Evolutionary conservation across 441 rosid genomes (phyloP), one percentile per base, ranked within the genome.

Genomic region (Breynia disticha): DNA sequence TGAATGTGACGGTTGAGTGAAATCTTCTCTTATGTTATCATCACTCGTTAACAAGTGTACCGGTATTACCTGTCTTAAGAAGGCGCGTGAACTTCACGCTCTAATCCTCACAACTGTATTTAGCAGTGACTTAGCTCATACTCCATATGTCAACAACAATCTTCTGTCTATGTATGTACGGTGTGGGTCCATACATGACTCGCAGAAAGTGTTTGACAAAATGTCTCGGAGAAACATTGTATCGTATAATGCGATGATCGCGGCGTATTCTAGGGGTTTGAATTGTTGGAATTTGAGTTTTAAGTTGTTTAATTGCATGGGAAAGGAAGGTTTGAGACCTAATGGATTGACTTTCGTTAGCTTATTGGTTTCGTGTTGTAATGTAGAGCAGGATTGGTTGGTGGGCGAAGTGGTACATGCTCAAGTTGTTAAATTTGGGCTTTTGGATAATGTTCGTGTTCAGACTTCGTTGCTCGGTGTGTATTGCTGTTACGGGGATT

Each of bases 391-490:
- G 68, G 78, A 82, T 70, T 66, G 68, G 70, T 13, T 68, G 21
- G 45, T 72, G 69, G 95, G 95, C 14, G 70, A 73, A 4, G 50
- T 49, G 57, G 37, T 91, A 41, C 97, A 91, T 64, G 74, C 74
- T 9, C 78, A 67, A 55, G 79, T 68, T 35, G 54, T 77, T 16
- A 79, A 78, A 66, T 64, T 58, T 51, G 95, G 95, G 43, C 74
- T 52, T 57, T 55, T 54, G 4, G 64, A 64, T 64, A 63, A 84
- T 67, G 48, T 77, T 24, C 71, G 74, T 64, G 76, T 91, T 45
- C 86, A 86, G 68, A 88, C 95, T 11, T 79, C 95, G 3, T 63
- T 86, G 64, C 76, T 91, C 11, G 83, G 95, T 16, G 79, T 84
- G 91, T 82, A 84, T 60, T 79, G 79, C 1, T 71, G 66, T 59